Conservation (phyloP, 2,329 filamentous ascomycete genomes). For the Fusarium zealandicum region DNA sequence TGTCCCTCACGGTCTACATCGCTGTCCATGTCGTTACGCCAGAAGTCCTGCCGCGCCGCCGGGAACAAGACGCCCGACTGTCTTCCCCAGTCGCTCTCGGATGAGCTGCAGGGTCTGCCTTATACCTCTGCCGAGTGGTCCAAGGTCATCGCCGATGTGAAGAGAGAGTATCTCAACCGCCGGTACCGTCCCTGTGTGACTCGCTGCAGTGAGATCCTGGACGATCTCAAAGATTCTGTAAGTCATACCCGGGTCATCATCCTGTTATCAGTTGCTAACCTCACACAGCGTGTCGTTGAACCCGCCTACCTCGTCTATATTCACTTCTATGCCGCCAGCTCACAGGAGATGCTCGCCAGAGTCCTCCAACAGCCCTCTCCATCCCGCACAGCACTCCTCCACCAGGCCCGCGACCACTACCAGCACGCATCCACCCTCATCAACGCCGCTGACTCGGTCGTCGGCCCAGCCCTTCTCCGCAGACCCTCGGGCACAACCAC, state of each 20-base stretch:
- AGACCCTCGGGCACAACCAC: conserved; percentile 50
- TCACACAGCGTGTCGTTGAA: conserved; percentile 51
- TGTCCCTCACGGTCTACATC: conserved; percentile 24
- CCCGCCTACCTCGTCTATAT: conserved; percentile 65
- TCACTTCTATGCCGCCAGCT: conserved; percentile 68
- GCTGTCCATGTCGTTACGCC: conserved; percentile 23
- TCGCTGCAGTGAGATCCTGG: conserved; percentile 61
- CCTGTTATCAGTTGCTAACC: conserved; percentile 21
- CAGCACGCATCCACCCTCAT: conserved; percentile 57
- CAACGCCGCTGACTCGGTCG: conserved; percentile 54
- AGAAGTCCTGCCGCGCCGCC: conserved; percentile 18
- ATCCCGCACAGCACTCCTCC: conserved; percentile 57
- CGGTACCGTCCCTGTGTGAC: conserved; percentile 62
- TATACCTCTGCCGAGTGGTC: conserved; percentile 60
- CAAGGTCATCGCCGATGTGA: conserved; percentile 59
- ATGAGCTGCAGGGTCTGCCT: conserved; percentile 47
- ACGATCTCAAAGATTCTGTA: conserved; percentile 55
- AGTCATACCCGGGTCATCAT: conserved; percentile 31
- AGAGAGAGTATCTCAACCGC: conserved; percentile 59
- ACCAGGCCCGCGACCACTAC: conserved; percentile 62
- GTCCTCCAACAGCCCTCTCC: conserved; percentile 55
- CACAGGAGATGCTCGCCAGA: conserved; percentile 63
- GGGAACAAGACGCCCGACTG: conserved; percentile 12
- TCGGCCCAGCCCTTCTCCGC: conserved; percentile 50
- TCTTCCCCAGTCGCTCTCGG: conserved; percentile 28